Base-by-base conservation (phyloP, 768 basidiomycete genomes). In the Paxillus rubicundulus region DNA sequence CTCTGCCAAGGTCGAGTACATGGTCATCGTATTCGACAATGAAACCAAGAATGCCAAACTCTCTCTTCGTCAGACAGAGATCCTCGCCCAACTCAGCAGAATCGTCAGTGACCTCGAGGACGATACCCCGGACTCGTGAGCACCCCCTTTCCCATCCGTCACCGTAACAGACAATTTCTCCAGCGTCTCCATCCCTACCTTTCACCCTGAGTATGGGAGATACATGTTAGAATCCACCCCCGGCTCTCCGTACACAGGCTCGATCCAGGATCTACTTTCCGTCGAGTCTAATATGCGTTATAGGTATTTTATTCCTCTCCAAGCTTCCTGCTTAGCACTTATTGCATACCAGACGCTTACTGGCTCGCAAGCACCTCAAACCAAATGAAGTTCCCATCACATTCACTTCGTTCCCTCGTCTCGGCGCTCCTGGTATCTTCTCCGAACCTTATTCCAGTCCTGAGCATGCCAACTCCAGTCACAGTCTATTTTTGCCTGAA, bases 211-310 rank as follows among this genome's bases (percentile, higher is more conserved):
- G 71, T 99, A 98, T 74, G 97, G 97, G 37, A 82, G 95, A 36
- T 98, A 91, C 74, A 99, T 99, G 97, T 80, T 99, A 47, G 97
- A 99, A 69, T 93, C 93, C 3, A 99, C 96, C 1, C 97, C 97
- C 0, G 97, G 97, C 2, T 84, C 86, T 45, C 97, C 97, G 2
- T 98, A 98, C 73, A 88, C 91, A 5, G 93, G 92, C 9, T 86
- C 82, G 14, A 82, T 98, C 37, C 77, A 79, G 21, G 93, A 96
- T 69, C 79, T 98, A 17, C 76, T 98, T 34, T 82, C 86, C 5
- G 95, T 99, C 5, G 96, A 99, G 72, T 73, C 76, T 43, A 94
- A 98, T 70, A 99, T 99, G 97, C 85, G 89, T 41, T 92, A 92
- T 68, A 81, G 94, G 94, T 87, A 47, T 53, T 56, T 43, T 18